Base-by-base conservation (phyloP, 345 rosid species). In the Pugionium dolabratum region DNA sequence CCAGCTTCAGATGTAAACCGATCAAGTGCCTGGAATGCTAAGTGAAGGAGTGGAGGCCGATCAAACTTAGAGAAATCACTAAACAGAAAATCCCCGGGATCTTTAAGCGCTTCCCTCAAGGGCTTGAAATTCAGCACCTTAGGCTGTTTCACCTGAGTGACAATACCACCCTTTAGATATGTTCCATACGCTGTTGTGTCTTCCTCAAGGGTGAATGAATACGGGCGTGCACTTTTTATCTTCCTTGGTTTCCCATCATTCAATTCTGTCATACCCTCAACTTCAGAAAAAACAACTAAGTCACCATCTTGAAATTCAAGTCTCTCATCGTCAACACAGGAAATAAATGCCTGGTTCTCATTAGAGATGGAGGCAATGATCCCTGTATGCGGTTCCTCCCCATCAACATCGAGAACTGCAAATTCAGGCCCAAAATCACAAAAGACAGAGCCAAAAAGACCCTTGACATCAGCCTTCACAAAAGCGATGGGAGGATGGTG, bases 161-260 rank as follows among this genome's bases (percentile, higher is more conserved):
- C 99, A 72, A 94, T 94, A 55, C 99, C 99, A 73, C 99, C 99
- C 80, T 80, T 94, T 53, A 79, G 75, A 79, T 94, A 85, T 8
- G 84, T 46, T 45, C 89, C 82, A 58, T 71, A 87, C 39, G 74
- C 72, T 9, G 89, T 62, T 40, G 97, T 84, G 72, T 94, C 99
- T 80, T 90, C 96, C 11, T 94, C 99, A 5, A 94, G 95, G 40
- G 60, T 79, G 78, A 94, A 90, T 7, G 99, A 88, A 76, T 86
- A 90, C 7, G 99, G 97, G 70, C 95, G 82, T 0, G 93, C 78
- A 65, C 78, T 86, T 76, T 83, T 90, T 59, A 94, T 77, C 79
- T 83, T 94, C 85, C 99, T 88, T 25, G 95, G 97, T 42, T 83
- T 90, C 41, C 95, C 99, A 84, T 94, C 97, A 82, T 94, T 94